A percentile compares a stretch with the other conserved stretches of the same genome.
Evolutionary conservation across 2,329 filamentous ascomycete species (phyloP).

Genomic region (Neurospora sp.): DNA sequence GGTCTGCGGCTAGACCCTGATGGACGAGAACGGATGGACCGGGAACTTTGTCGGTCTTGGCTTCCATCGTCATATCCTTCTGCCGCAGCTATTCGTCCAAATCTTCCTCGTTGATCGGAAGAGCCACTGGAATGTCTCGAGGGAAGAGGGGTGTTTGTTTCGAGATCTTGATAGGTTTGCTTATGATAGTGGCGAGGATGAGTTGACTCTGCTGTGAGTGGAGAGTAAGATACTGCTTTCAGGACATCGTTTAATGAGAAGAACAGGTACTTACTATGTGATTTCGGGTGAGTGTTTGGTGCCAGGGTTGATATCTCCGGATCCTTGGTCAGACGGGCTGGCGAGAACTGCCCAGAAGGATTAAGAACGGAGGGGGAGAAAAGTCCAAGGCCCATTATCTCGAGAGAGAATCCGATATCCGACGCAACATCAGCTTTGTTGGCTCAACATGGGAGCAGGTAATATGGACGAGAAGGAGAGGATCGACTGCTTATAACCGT

Average conservation of each 20-base stretch:
- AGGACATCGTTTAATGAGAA: neutral
- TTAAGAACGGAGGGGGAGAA: neutral
- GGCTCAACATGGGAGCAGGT: neutral
- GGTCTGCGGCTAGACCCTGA: conserved; percentile 19
- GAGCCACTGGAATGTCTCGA: neutral
- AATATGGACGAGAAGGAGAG: neutral
- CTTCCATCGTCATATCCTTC: neutral
- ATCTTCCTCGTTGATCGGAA: neutral
- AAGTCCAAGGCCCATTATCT: neutral
- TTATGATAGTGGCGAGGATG: neutral
- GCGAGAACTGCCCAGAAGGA: neutral
- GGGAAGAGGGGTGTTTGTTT: neutral
- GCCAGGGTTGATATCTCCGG: neutral
- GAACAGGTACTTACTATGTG: neutral
- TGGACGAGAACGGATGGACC: neutral
- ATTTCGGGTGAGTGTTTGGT: neutral
- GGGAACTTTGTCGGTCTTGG: neutral
- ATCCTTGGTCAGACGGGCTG: neutral
- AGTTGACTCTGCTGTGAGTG: neutral
- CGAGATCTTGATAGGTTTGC: neutral
- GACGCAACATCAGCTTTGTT: neutral
- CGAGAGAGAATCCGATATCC: neutral
- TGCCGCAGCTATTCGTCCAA: neutral
- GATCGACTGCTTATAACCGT: neutral
- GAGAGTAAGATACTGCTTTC: neutral